Percentiles rank a stretch among this genome's conserved stretches.
Conservation (phyloP, 352 stramenopile species). For the Phytophthora tentaculata region DNA sequence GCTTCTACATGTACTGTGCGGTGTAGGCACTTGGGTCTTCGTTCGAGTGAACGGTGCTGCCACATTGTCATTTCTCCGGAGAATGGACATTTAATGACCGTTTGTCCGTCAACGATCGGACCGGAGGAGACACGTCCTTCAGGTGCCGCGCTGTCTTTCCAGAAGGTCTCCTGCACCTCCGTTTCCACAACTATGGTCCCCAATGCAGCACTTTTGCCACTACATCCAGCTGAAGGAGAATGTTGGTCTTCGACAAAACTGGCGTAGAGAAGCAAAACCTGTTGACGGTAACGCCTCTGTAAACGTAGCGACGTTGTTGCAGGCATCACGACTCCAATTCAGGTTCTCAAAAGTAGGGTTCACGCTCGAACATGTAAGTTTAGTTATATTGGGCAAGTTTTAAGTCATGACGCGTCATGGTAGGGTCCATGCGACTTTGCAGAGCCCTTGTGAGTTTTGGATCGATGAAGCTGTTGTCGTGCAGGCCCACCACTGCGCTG, state of each 20-base stretch:
- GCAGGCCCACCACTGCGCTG: conserved; percentile 44
- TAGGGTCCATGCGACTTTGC: not conserved
- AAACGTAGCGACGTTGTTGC: conserved; percentile 41
- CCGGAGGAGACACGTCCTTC: no score
- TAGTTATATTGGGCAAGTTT: not conserved
- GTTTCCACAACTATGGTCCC: conserved; percentile 21
- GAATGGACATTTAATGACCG: not conserved
- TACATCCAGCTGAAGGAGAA: conserved; percentile 18
- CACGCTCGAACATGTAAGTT: no score
- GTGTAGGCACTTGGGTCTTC: conserved; percentile 2
- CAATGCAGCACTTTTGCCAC: not conserved
- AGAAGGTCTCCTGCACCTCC: conserved; percentile 19
- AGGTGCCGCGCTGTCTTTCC: conserved; percentile 28
- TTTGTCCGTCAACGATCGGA: conserved; percentile 11
- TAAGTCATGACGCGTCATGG: not conserved
- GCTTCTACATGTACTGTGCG: no score
- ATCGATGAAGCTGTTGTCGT: conserved; percentile 42
- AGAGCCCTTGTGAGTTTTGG: conserved; percentile 59
- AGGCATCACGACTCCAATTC: conserved; percentile 35
- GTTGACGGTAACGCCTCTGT: conserved; percentile 25
- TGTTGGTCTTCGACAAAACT: conserved; percentile 33
- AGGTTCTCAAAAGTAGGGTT: conserved; percentile 18
- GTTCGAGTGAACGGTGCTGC: not conserved
- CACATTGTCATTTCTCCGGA: conserved; percentile 23
- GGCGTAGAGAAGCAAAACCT: conserved; percentile 23